phyloP scores from a whole-genome alignment of 2,329 filamentous ascomycete genomes.

The Xylogone sp. region DNA sequence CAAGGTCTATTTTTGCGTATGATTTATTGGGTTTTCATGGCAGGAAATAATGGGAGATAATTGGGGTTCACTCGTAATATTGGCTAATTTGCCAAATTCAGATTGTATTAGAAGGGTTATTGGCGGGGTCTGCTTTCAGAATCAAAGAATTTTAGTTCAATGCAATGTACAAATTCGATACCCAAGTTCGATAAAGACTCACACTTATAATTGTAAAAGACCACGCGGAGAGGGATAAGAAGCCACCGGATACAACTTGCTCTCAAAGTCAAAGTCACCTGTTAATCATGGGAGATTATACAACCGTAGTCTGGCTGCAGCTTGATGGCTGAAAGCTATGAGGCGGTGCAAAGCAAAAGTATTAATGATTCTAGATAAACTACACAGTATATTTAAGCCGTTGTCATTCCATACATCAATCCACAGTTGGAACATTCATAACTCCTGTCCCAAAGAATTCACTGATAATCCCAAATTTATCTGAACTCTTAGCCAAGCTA shows the following conservation, averaged over 20 bases:
- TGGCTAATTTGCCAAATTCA: background rate
- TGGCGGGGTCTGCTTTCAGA: background rate
- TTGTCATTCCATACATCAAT: background rate
- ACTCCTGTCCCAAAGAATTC: slow-evolving; percentile 95
- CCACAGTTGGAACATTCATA: slow-evolving; percentile 53
- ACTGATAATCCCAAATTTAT: slow-evolving; percentile 85
- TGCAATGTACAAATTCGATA: no score
- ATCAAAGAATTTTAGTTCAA: background rate
- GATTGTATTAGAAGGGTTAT: background rate
- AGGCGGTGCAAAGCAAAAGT: no score
- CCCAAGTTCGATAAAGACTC: no score
- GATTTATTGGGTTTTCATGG: background rate
- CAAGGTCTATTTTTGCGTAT: background rate
- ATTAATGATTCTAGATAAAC: no score
- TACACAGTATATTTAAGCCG: no score
- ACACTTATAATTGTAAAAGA: no score
- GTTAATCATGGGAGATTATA: no score
- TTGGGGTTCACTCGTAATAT: background rate
- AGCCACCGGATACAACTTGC: no score
- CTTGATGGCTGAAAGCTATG: no score
- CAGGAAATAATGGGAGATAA: background rate
- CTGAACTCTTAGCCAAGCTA: slow-evolving; percentile 71
- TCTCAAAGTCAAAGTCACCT: no score
- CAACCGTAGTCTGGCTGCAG: no score
- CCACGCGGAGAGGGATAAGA: no score